These are phyloP conservation scores for California macrophylla DNA, from an alignment of 441 rosid species.

Conservation along the genomic window DNA sequence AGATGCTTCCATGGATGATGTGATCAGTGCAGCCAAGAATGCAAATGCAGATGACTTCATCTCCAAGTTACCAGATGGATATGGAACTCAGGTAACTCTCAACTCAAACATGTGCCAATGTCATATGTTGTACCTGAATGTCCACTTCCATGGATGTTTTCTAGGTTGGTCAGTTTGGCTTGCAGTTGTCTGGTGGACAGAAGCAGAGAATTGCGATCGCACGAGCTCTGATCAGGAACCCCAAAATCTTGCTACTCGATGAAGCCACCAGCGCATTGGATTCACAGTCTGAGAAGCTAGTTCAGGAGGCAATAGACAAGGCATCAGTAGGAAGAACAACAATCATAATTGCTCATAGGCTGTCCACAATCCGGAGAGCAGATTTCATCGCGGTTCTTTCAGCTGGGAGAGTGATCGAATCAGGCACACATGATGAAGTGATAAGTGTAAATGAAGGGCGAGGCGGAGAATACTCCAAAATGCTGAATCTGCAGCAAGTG, in stretches of 20 bases:
- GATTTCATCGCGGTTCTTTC: conserved; percentile 41
- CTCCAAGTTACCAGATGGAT: conserved; percentile 48
- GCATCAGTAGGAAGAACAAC: conserved; percentile 54
- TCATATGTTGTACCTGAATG: neutral
- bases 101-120: neutral
- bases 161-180: conserved; percentile 62
- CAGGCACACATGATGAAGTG: conserved; percentile 50
- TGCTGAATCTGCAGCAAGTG: conserved; percentile 43
- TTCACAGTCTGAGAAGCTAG: conserved; percentile 47
- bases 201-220: conserved; percentile 68
- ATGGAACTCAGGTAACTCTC: conserved; percentile 48
- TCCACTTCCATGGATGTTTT: conserved; percentile 10
- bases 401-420: conserved; percentile 52
- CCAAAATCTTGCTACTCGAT: conserved; percentile 54
- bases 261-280: conserved; percentile 70
- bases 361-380: conserved; percentile 41
- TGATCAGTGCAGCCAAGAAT: conserved; percentile 41
- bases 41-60: conserved; percentile 72
- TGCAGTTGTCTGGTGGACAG: conserved; percentile 64
- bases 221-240: conserved; percentile 52
- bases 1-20: conserved; percentile 56
- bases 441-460: conserved; percentile 24
- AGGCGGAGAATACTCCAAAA: conserved; percentile 39
- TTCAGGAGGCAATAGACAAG: conserved; percentile 55
- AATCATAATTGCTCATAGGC: conserved; percentile 55